A percentile compares a stretch with the other conserved stretches of the same genome.
phyloP scores from a whole-genome alignment of 2,329 filamentous ascomycete genomes.

The Zelopaecilomyces penicillatus region DNA sequence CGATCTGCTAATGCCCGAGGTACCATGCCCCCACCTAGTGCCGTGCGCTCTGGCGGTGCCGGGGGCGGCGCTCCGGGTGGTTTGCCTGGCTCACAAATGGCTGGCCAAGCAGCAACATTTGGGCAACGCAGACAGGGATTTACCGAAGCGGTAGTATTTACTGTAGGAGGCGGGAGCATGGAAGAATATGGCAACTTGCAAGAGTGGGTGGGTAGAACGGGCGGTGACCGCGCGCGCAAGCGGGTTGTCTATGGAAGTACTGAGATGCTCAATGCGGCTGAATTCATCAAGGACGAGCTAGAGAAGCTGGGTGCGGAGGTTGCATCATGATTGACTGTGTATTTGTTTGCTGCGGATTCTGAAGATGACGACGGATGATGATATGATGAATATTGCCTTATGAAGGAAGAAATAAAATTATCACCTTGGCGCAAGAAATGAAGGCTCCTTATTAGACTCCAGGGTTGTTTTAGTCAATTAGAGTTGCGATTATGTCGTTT shows the following conservation, averaged over 20 bases:
- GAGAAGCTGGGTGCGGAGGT: slow-evolving; percentile 54
- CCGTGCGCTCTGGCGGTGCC: slow-evolving; percentile 37
- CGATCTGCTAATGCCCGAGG: slow-evolving; percentile 87
- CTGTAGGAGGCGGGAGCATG: slow-evolving; percentile 93
- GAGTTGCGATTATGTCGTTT: too few relatives aligned
- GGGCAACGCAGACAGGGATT: slow-evolving; percentile 86
- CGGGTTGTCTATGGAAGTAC: slow-evolving; percentile 93
- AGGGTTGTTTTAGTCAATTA: too few relatives aligned
- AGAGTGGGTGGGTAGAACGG: slow-evolving; percentile 82
- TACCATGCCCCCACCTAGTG: slow-evolving; percentile 74
- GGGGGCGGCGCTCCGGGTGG: slow-evolving; percentile 37
- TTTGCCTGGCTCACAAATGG: slow-evolving; percentile 39
- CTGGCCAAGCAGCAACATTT: slow-evolving; percentile 73
- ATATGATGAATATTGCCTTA: too few relatives aligned
- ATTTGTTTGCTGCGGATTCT: too few relatives aligned
- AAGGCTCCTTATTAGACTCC: too few relatives aligned
- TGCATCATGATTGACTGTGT: slow-evolving; percentile 18
- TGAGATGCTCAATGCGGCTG: slow-evolving; percentile 62
- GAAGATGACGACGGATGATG: too few relatives aligned
- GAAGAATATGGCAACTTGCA: slow-evolving; percentile 97
- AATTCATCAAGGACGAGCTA: slow-evolving; percentile 57
- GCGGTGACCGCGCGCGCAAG: slow-evolving; percentile 58
- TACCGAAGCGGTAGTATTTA: slow-evolving; percentile 87
- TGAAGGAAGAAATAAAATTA: too few relatives aligned
- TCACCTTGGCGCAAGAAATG: too few relatives aligned